phyloP scores from a whole-genome alignment of 2,329 filamentous ascomycete genomes.

The Chalaropsis thielavioides region DNA sequence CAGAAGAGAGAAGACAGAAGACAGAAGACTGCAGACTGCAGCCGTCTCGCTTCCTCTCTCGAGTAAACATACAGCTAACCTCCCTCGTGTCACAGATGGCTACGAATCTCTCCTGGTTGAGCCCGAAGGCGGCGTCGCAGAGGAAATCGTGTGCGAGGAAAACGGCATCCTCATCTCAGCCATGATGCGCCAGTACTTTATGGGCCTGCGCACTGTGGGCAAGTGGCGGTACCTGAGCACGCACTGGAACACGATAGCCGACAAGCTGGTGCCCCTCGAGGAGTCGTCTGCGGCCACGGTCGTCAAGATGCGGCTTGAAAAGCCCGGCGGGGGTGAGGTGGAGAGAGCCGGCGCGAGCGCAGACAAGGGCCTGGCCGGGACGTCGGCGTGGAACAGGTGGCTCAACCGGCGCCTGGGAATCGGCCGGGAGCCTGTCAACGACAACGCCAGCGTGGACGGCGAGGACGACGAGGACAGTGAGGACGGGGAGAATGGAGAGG shows the following conservation, averaged over 20 bases:
- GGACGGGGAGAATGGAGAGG: constrained; percentile 27
- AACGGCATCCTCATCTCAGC: constrained; percentile 76
- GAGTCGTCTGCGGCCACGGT: constrained; percentile 19
- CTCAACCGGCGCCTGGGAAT: constrained; percentile 11
- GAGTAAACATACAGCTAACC: not conserved
- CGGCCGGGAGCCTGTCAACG: constrained; percentile 12
- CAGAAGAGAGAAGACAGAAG: not conserved
- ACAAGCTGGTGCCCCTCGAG: constrained; percentile 24
- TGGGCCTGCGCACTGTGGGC: constrained; percentile 67
- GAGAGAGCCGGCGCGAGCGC: constrained; percentile 21
- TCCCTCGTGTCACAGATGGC: constrained; percentile 40
- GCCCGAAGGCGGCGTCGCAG: constrained; percentile 58
- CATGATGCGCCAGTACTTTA: constrained; percentile 81
- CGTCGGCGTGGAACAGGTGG: constrained; percentile 15
- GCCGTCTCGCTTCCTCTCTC: not conserved
- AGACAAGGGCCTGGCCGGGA: not conserved
- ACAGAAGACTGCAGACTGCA: not conserved
- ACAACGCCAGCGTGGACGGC: constrained; percentile 16
- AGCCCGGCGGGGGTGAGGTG: constrained; percentile 15
- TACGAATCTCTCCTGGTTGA: constrained; percentile 62
- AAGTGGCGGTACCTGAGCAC: constrained; percentile 61
- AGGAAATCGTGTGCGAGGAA: constrained; percentile 72
- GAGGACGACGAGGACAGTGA: constrained; percentile 22
- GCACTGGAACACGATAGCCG: constrained; percentile 54
- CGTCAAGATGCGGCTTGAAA: not conserved